Evolutionary conservation across 106 monocot species (phyloP).

Genomic region (Dendrobium officinale): DNA sequence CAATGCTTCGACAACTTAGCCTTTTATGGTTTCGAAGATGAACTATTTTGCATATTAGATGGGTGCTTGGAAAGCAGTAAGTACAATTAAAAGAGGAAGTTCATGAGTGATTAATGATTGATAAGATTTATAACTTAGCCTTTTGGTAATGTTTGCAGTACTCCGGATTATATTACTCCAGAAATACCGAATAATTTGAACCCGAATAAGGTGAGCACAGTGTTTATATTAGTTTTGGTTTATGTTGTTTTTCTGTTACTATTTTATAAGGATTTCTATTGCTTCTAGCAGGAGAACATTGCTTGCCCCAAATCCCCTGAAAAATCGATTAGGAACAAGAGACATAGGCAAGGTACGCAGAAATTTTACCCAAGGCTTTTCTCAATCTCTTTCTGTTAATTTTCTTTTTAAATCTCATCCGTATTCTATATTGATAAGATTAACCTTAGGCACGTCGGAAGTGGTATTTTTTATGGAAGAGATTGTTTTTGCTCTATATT

Average conservation of each 20-base stretch:
- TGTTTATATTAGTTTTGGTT: conserved; percentile 2
- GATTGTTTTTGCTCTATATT: background rate
- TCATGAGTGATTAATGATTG: background rate
- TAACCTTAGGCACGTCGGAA: background rate
- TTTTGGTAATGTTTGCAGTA: conserved; percentile 39
- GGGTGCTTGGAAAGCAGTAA: background rate
- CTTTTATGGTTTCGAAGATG: background rate
- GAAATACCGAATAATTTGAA: conserved; percentile 51
- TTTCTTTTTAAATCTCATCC: background rate
- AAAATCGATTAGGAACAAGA: conserved; percentile 65
- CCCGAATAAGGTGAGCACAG: conserved; percentile 43
- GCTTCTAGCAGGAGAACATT: conserved; percentile 40
- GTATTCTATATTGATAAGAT: conserved; percentile 1
- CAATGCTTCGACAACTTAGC: background rate
- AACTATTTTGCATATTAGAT: background rate
- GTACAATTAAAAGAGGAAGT: background rate
- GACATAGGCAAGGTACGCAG: conserved; percentile 45
- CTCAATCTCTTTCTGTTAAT: background rate
- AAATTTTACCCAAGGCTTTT: background rate
- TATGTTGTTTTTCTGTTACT: background rate
- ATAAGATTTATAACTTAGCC: background rate
- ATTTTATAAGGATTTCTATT: conserved; percentile 6
- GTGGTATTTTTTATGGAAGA: background rate
- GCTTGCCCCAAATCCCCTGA: conserved; percentile 82
- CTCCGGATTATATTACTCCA: conserved; percentile 94